Evolutionary conservation across 2,329 filamentous ascomycete genomes (phyloP).

Genomic region (Cryphonectria radicalis): DNA sequence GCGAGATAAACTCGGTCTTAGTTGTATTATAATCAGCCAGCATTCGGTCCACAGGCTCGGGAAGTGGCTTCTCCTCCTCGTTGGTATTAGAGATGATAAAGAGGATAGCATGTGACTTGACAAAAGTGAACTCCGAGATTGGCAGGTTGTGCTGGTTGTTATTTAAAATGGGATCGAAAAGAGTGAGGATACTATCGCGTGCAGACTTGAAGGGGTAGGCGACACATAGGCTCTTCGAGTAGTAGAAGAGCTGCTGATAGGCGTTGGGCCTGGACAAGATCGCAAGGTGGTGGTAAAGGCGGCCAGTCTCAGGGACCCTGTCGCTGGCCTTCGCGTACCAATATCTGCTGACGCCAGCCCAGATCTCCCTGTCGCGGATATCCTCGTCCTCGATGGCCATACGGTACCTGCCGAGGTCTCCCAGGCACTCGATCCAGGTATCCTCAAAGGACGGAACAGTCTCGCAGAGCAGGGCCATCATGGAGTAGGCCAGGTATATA

Average conservation of each 20-base stretch:
- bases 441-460: conserved; percentile 82
- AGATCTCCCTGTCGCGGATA: conserved; percentile 73
- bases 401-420: conserved; percentile 78
- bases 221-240: conserved; percentile 72
- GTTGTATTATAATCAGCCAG: conserved; percentile 9
- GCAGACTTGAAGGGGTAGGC: conserved; percentile 69
- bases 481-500: conserved; percentile 86
- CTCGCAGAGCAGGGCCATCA: conserved; percentile 86
- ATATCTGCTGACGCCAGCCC: conserved; percentile 77
- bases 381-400: conserved; percentile 93
- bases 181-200: conserved; percentile 48
- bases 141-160: conserved; percentile 36
- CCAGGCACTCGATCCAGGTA: conserved; percentile 92
- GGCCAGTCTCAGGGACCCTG: conserved; percentile 72
- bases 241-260: conserved; percentile 74
- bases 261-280: conserved; percentile 74
- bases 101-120: conserved; percentile 66
- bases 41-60: conserved; percentile 38
- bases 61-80: conserved; percentile 19
- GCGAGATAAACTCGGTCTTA: conserved; percentile 50
- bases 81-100: conserved; percentile 45
- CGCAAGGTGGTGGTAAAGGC: conserved; percentile 87
- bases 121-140: conserved; percentile 62
- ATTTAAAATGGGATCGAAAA: conserved; percentile 59
- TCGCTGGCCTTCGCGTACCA: conserved; percentile 89